Conservation (phyloP, 768 basidiomycete genomes). For the Cystofilobasidium ferigula region DNA sequence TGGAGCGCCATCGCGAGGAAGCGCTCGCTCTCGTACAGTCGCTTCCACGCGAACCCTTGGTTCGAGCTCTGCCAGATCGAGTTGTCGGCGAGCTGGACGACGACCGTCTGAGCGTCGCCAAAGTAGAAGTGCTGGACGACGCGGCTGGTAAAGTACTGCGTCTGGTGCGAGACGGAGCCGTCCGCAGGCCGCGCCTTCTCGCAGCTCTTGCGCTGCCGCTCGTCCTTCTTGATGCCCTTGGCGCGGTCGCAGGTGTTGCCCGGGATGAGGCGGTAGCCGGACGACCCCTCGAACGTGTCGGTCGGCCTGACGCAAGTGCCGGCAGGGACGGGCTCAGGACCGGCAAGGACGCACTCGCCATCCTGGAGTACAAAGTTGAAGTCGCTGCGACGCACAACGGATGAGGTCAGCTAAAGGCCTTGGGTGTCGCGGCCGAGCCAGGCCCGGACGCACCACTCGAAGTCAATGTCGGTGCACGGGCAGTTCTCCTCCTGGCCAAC, state of each 20-base stretch:
- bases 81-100: conserved; percentile 65
- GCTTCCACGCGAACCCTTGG: conserved; percentile 85
- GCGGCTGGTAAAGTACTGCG: conserved; percentile 37
- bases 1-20: conserved; percentile 85
- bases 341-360: conserved; percentile 65
- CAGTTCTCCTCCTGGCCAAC: conserved; percentile 69
- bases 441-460: conserved; percentile 61
- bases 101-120: conserved; percentile 68
- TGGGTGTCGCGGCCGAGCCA: too few relatives aligned
- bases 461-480: conserved; percentile 73
- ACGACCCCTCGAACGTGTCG: conserved; percentile 70
- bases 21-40: conserved; percentile 49
- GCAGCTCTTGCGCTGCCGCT: conserved; percentile 60
- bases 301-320: conserved; percentile 54
- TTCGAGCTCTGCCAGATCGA: conserved; percentile 88
- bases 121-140: conserved; percentile 76
- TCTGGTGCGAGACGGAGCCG: conserved; percentile 65
- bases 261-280: conserved; percentile 82
- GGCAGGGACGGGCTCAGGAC: conserved; percentile 75
- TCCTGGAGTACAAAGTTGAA: conserved; percentile 75
- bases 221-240: conserved; percentile 57
- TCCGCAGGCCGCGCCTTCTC: conserved; percentile 67
- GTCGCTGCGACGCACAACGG: conserved; percentile 48
- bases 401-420: neutral
- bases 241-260: conserved; percentile 71